A percentile compares a stretch with the other conserved stretches of the same genome.
Conservation (phyloP, 176 grass and related monocot species). For the Miscanthus lutarioriparius region DNA sequence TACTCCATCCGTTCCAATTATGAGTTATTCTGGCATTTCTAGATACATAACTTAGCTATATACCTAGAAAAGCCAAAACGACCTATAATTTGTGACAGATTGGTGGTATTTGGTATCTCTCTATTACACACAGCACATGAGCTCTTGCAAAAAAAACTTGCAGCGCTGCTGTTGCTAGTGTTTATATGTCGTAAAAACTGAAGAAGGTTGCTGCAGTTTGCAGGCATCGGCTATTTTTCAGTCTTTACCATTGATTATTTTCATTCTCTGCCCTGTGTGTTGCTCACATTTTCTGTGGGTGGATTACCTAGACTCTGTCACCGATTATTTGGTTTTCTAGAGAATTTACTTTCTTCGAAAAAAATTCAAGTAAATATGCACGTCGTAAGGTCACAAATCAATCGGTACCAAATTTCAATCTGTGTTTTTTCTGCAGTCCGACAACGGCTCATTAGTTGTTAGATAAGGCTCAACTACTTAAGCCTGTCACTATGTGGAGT, state of each 20-base stretch:
- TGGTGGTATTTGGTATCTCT: not conserved
- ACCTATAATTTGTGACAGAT: too few species aligned
- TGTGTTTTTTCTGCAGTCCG: too few species aligned
- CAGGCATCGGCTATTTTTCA: not conserved
- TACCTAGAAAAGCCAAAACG: too few species aligned
- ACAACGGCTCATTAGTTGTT: too few species aligned
- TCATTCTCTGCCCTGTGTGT: not conserved
- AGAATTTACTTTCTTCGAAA: not conserved
- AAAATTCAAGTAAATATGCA: not conserved
- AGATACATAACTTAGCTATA: too few species aligned
- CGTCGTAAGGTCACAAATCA: not conserved
- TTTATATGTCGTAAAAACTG: not conserved
- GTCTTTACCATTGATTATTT: not conserved
- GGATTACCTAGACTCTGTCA: not conserved
- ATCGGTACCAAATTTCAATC: too few species aligned
- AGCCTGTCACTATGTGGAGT: too few species aligned
- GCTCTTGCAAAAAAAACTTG: not conserved
- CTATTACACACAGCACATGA: not conserved
- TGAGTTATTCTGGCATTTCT: too few species aligned
- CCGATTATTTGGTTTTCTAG: not conserved
- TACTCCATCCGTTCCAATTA: too few species aligned
- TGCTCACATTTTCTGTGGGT: not conserved
- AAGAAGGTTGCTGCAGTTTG: not conserved
- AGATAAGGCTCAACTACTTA: too few species aligned
- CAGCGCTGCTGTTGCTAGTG: not conserved